Percentiles rank a stretch among this genome's conserved stretches.
Conservation (phyloP, 345 rosid genomes). For the Bruguiera parviflora region DNA sequence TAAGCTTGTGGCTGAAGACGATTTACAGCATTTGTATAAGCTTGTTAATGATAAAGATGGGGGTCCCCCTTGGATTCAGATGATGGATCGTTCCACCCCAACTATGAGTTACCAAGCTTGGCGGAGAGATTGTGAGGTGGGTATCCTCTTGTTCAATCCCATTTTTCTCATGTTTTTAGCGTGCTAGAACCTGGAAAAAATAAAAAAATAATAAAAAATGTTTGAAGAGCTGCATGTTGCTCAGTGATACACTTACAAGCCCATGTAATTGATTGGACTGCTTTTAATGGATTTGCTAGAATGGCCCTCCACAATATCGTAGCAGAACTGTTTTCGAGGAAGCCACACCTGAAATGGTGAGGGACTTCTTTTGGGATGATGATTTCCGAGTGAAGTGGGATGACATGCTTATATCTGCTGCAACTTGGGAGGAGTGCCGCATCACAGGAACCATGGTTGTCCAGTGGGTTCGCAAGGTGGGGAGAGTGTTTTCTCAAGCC, state of each 20-base stretch:
- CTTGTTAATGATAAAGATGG: slow-evolving; percentile 88
- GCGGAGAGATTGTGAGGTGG: slow-evolving; percentile 85
- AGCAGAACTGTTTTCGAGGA: slow-evolving; percentile 65
- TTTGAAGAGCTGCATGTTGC: background rate
- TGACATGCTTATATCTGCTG: slow-evolving; percentile 62
- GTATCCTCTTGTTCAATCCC: background rate
- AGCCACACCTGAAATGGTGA: slow-evolving; percentile 56
- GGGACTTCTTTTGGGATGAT: slow-evolving; percentile 78
- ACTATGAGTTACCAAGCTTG: slow-evolving; percentile 82
- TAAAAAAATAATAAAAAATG: too few species aligned
- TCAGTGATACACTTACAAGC: background rate
- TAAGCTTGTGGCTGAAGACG: slow-evolving; percentile 50
- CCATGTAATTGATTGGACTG: slow-evolving; percentile 26
- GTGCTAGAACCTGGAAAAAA: background rate
- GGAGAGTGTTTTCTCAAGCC: background rate
- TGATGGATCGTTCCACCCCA: slow-evolving; percentile 83
- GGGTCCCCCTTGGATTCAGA: slow-evolving; percentile 94
- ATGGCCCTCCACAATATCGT: slow-evolving; percentile 70
- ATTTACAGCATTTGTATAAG: slow-evolving; percentile 59
- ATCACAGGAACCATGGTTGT: slow-evolving; percentile 72
- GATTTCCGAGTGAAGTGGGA: slow-evolving; percentile 73
- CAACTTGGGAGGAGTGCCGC: slow-evolving; percentile 53
- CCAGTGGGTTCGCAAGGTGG: slow-evolving; percentile 78
- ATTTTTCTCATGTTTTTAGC: background rate
- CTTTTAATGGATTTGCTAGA: slow-evolving; percentile 32